These are phyloP conservation scores for Novymonas esmeraldas DNA, from an alignment of 208 protist genomes.

Conservation along the genomic window DNA sequence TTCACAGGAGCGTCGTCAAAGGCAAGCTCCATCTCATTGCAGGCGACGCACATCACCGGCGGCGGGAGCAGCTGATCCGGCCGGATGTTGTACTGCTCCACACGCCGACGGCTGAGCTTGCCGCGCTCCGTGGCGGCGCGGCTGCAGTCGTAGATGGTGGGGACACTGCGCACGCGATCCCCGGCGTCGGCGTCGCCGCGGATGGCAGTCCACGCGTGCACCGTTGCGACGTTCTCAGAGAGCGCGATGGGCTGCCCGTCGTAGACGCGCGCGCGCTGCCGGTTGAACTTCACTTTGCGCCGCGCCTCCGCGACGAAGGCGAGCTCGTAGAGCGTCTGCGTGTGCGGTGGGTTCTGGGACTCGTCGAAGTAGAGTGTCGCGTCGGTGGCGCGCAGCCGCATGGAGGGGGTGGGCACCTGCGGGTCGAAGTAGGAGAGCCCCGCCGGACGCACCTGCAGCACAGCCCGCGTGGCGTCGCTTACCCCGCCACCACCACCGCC, in stretches of 20 bases:
- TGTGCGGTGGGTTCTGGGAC: conserved; percentile 50
- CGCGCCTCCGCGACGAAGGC: conserved; percentile 59
- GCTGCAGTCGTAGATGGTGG: conserved; percentile 76
- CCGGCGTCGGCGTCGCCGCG: conserved; percentile 4
- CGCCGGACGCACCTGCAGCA: conserved; percentile 51
- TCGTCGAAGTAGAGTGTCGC: conserved; percentile 86
- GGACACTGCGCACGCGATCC: conserved; percentile 53
- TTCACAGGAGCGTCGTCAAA: conserved; percentile 79
- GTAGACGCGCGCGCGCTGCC: conserved; percentile 44
- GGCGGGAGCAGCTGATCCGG: conserved; percentile 52
- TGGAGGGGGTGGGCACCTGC: conserved; percentile 52
- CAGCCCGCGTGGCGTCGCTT: conserved; percentile 53
- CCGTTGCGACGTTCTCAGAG: conserved; percentile 57
- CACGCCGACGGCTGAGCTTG: conserved; percentile 33
- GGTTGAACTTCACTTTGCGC: conserved; percentile 64
- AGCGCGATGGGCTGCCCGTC: conserved; percentile 52
- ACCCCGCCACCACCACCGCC: conserved; percentile 14
- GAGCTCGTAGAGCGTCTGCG: conserved; percentile 71
- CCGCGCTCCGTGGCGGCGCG: conserved; percentile 35
- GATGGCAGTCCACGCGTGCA: conserved; percentile 80
- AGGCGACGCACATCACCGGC: conserved; percentile 75
- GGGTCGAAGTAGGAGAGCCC: conserved; percentile 73
- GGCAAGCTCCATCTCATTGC: conserved; percentile 65
- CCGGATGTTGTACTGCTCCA: conserved; percentile 29
- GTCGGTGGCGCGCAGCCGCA: conserved; percentile 46